These are phyloP conservation scores for Cladorrhinum sp. DNA, from an alignment of 2,329 filamentous ascomycete species.

Conservation along the genomic window DNA sequence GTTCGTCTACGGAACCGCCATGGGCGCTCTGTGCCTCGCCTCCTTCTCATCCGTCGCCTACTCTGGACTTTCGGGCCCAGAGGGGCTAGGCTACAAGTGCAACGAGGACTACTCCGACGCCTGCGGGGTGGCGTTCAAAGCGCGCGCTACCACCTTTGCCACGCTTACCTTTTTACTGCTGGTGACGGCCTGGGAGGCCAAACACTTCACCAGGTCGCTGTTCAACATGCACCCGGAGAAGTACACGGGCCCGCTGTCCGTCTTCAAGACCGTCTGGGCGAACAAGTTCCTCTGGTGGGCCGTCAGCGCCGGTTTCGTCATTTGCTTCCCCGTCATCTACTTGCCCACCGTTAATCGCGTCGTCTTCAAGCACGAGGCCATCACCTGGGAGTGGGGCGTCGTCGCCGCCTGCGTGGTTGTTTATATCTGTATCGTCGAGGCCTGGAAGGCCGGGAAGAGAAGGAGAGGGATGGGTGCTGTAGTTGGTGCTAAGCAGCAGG, in stretches of 20 bases:
- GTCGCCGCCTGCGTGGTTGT: slow-evolving; percentile 56
- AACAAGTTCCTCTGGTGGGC: slow-evolving; percentile 68
- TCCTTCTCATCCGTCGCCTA: slow-evolving; percentile 61
- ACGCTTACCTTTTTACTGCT: slow-evolving; percentile 66
- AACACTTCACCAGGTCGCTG: slow-evolving; percentile 66
- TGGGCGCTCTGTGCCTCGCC: slow-evolving; percentile 59
- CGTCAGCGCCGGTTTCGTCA: slow-evolving; percentile 56
- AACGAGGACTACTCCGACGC: slow-evolving; percentile 50
- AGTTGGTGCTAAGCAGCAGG: not conserved
- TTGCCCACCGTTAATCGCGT: slow-evolving; percentile 62
- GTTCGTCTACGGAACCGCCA: slow-evolving; percentile 62
- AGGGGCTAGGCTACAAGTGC: slow-evolving; percentile 53
- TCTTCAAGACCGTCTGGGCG: slow-evolving; percentile 61
- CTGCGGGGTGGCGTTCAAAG: slow-evolving; percentile 60
- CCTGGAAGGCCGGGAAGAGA: slow-evolving; percentile 65
- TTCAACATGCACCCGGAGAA: slow-evolving; percentile 62
- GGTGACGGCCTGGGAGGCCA: slow-evolving; percentile 70
- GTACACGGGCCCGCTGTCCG: slow-evolving; percentile 47
- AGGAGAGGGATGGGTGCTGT: slow-evolving; percentile 14
- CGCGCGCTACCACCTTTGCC: slow-evolving; percentile 66
- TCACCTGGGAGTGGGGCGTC: slow-evolving; percentile 71
- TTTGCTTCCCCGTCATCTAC: slow-evolving; percentile 63
- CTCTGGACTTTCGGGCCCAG: slow-evolving; percentile 38
- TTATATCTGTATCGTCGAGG: slow-evolving; percentile 63
- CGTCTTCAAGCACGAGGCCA: slow-evolving; percentile 67